These are phyloP conservation scores for Glutinoglossum americanum DNA, from an alignment of 495 filamentous ascomycete genomes.

Conservation along the genomic window DNA sequence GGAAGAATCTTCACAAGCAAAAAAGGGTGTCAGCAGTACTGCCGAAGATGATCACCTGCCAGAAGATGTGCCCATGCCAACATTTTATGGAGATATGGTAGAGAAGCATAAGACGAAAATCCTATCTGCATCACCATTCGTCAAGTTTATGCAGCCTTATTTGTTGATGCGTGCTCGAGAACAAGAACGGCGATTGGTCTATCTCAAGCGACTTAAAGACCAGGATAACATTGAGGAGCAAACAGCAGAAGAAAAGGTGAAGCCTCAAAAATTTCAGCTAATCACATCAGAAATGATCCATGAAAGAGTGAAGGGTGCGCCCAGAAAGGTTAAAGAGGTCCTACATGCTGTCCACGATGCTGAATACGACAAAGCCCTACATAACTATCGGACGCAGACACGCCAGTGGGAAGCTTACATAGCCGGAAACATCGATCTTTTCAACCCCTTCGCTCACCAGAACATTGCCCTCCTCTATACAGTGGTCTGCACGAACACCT, in stretches of 20 bases:
- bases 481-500: constrained; percentile 72
- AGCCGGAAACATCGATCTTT: constrained; percentile 59
- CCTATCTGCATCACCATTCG: constrained; percentile 89
- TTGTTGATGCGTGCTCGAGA: constrained; percentile 78
- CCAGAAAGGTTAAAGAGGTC: constrained; percentile 75
- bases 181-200: constrained; percentile 60
- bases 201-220: constrained; percentile 63
- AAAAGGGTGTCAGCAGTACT: not conserved
- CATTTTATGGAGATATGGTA: constrained; percentile 85
- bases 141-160: constrained; percentile 85
- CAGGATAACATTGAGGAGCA: constrained; percentile 36
- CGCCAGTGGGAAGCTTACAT: constrained; percentile 89
- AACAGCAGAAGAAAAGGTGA: constrained; percentile 33
- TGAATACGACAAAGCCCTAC: constrained; percentile 85
- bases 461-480: constrained; percentile 91
- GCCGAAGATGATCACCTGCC: constrained; percentile 36
- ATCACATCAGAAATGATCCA: constrained; percentile 92
- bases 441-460: constrained; percentile 85
- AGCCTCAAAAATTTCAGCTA: constrained; percentile 55
- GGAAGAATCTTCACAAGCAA: not conserved
- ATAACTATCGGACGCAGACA: constrained; percentile 87
- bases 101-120: constrained; percentile 79
- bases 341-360: constrained; percentile 85
- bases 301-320: constrained; percentile 48
- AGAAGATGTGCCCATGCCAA: constrained; percentile 73